Percentiles rank a stretch among this genome's conserved stretches.
phyloP scores from a whole-genome alignment of 495 filamentous ascomycete species.

The Neurospora sp. region DNA sequence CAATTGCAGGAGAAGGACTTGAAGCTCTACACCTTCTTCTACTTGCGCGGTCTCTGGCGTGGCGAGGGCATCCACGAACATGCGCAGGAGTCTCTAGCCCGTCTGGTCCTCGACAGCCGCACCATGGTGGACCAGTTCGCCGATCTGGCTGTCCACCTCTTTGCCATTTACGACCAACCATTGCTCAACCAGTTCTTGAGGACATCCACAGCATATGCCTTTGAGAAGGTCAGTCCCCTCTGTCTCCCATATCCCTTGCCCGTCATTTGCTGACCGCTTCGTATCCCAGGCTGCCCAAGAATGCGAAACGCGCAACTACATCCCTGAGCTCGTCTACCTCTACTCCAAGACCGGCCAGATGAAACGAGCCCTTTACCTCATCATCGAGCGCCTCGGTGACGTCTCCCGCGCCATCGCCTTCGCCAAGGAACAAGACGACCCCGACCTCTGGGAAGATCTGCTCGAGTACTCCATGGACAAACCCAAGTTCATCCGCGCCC shows the following conservation, averaged over 20 bases:
- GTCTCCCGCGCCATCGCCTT: conserved; percentile 88
- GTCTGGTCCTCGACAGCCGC: conserved; percentile 48
- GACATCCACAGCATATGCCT: conserved; percentile 69
- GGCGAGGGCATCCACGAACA: conserved; percentile 47
- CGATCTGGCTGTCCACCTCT: conserved; percentile 74
- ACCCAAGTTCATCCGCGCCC: conserved; percentile 80
- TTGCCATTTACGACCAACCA: conserved; percentile 69
- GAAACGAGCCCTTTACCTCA: conserved; percentile 79
- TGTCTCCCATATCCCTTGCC: background rate
- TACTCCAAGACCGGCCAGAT: conserved; percentile 90
- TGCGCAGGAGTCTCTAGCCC: conserved; percentile 32
- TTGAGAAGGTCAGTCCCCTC: conserved; percentile 45
- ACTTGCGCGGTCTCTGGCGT: conserved; percentile 76
- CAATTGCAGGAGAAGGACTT: conserved; percentile 53
- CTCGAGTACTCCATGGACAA: conserved; percentile 95
- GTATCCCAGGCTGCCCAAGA: conserved; percentile 51
- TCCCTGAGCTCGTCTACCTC: conserved; percentile 84
- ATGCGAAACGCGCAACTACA: conserved; percentile 69
- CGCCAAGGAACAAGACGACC: conserved; percentile 83
- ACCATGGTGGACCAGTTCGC: conserved; percentile 76
- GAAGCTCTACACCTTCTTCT: conserved; percentile 80
- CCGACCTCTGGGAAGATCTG: conserved; percentile 88
- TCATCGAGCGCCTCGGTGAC: conserved; percentile 79
- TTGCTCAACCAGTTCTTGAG: conserved; percentile 83
- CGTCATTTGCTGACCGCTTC: conserved; percentile 1